Conservation (phyloP, 2,329 filamentous ascomycete species). For the Xylaria sp. region DNA sequence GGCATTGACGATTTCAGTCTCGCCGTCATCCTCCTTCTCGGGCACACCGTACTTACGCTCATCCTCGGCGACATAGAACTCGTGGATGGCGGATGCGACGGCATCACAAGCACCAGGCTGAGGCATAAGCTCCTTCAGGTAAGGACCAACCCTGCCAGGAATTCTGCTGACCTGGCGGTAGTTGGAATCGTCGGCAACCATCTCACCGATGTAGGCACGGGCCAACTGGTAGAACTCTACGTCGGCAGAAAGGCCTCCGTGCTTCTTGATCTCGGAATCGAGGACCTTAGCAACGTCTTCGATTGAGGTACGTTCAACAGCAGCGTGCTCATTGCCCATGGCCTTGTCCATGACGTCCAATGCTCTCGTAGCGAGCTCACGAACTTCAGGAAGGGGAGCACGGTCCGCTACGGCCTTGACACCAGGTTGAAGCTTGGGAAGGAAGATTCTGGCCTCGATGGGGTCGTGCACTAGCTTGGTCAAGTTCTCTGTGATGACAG, state of each 20-base stretch:
- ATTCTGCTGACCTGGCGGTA: constrained; percentile 74
- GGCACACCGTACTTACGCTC: constrained; percentile 80
- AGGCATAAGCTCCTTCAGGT: constrained; percentile 66
- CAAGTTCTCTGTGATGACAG: constrained; percentile 95
- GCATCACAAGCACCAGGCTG: constrained; percentile 54
- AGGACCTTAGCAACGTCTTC: constrained; percentile 72
- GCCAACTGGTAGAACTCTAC: constrained; percentile 62
- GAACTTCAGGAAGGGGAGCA: constrained; percentile 89
- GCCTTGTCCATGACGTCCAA: constrained; percentile 86
- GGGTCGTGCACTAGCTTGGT: constrained; percentile 96
- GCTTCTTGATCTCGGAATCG: constrained; percentile 68
- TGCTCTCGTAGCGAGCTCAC: constrained; percentile 79
- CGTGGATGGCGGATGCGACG: constrained; percentile 68
- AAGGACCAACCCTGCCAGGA: constrained; percentile 61
- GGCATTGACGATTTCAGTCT: constrained; percentile 94
- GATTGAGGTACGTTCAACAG: constrained; percentile 60
- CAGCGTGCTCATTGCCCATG: constrained; percentile 67
- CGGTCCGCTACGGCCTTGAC: constrained; percentile 82
- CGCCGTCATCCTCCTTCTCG: constrained; percentile 82
- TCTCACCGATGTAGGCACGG: constrained; percentile 70
- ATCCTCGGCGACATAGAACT: constrained; percentile 77
- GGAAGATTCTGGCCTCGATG: constrained; percentile 86
- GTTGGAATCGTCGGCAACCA: constrained; percentile 85
- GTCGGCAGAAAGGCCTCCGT: constrained; percentile 57
- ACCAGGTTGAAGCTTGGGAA: constrained; percentile 91